Conservation (phyloP, 306 rosid genomes). For the Morella rubra region DNA sequence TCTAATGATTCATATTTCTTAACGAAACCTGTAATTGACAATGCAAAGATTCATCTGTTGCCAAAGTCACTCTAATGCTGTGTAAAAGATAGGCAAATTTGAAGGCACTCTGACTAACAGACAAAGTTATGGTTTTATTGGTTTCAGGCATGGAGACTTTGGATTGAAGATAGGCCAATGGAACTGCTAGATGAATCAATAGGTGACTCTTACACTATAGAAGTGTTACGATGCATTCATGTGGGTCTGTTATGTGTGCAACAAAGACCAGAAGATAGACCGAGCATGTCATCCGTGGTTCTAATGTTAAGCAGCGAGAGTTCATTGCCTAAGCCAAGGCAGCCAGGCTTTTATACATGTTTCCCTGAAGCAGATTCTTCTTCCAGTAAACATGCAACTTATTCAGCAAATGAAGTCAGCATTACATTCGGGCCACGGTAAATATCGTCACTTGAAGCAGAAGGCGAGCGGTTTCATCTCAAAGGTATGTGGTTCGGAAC, state of each 20-base stretch:
- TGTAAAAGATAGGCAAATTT: not conserved
- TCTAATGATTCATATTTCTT: not conserved
- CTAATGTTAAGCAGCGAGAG: slow-evolving; percentile 45
- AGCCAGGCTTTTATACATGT: slow-evolving; percentile 39
- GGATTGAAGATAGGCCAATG: slow-evolving; percentile 24
- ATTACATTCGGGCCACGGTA: slow-evolving; percentile 36
- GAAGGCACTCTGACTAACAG: not conserved
- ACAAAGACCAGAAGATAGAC: slow-evolving; percentile 48
- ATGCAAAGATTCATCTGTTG: too few relatives aligned
- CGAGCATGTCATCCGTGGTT: slow-evolving; percentile 47
- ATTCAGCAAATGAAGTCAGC: slow-evolving; percentile 32
- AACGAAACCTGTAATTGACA: too few relatives aligned
- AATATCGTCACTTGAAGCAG: not conserved
- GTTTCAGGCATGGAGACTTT: slow-evolving; percentile 33
- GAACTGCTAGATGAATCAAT: slow-evolving; percentile 30
- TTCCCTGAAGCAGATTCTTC: slow-evolving; percentile 17
- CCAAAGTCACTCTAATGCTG: not conserved
- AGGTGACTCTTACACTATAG: not conserved
- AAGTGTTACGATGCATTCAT: slow-evolving; percentile 44
- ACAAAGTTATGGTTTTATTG: not conserved
- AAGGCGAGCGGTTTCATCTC: not conserved
- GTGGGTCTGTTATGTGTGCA: slow-evolving; percentile 56
- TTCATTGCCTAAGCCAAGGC: slow-evolving; percentile 42
- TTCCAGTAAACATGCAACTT: not conserved
- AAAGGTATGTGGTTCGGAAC: slow-evolving; percentile 29